These are phyloP conservation scores for Parastagonospora nodorum DNA, from an alignment of 2,329 filamentous ascomycete species.

Conservation along the genomic window DNA sequence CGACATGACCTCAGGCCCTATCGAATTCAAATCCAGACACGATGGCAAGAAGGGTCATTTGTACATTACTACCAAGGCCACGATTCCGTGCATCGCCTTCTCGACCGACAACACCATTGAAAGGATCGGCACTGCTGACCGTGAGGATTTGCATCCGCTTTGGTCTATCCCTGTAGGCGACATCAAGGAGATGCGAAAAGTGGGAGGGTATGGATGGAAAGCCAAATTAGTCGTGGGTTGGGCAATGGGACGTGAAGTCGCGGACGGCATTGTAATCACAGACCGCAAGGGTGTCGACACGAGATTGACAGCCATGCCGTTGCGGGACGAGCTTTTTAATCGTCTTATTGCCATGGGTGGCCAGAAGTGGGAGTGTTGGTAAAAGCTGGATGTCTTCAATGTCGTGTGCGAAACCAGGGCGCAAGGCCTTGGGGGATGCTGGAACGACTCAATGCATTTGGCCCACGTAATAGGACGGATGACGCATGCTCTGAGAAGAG, in stretches of 20 bases:
- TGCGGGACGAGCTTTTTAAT: constrained; percentile 82
- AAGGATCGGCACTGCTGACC: constrained; percentile 53
- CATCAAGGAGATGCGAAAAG: constrained; percentile 75
- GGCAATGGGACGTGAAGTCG: constrained; percentile 74
- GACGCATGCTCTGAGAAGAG: neutral
- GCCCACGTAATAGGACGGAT: too few species aligned
- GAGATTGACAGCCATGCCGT: constrained; percentile 71
- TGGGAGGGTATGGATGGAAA: constrained; percentile 85
- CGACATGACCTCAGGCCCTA: constrained; percentile 64
- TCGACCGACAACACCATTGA: constrained; percentile 58
- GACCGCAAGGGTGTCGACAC: constrained; percentile 62
- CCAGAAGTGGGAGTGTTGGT: constrained; percentile 86
- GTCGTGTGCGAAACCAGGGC: too few species aligned
- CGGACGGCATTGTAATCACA: constrained; percentile 73
- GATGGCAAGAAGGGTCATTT: constrained; percentile 73
- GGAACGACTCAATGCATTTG: neutral
- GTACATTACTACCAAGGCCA: constrained; percentile 70
- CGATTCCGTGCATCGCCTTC: constrained; percentile 71
- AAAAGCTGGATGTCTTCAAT: neutral
- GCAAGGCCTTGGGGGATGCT: neutral
- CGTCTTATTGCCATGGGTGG: constrained; percentile 74
- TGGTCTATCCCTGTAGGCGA: constrained; percentile 75
- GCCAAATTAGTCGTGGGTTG: constrained; percentile 81
- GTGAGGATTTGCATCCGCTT: constrained; percentile 60
- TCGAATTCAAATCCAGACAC: constrained; percentile 76